Conservation (phyloP, 177 flowering plant genomes). For the Vitis hybrid region DNA sequence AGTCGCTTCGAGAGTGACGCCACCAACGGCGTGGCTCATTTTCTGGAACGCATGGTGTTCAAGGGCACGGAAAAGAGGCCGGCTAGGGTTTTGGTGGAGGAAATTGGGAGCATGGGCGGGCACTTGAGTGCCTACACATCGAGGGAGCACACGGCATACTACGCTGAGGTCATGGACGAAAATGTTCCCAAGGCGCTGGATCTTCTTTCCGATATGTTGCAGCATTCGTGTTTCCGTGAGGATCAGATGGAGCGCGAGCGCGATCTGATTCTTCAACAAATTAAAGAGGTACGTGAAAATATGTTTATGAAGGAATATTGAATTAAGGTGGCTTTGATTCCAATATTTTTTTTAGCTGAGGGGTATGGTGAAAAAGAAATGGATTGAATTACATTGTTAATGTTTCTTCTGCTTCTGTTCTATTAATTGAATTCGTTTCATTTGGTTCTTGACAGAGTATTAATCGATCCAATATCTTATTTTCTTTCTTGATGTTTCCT, state of each 20-base stretch:
- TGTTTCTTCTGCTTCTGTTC: too few species aligned
- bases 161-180: constrained; percentile 72
- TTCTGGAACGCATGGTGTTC: constrained; percentile 90
- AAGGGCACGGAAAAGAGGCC: constrained; percentile 75
- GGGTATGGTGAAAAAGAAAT: too few species aligned
- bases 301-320: too few species aligned
- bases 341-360: too few species aligned
- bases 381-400: too few species aligned
- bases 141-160: constrained; percentile 92
- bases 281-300: constrained; percentile 65
- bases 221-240: constrained; percentile 65
- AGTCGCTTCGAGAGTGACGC: constrained; percentile 79
- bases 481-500: too few species aligned
- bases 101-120: constrained; percentile 94
- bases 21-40: constrained; percentile 88
- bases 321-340: too few species aligned
- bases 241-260: constrained; percentile 57
- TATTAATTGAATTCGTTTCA: too few species aligned
- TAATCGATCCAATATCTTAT: too few species aligned
- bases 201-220: constrained; percentile 77
- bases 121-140: constrained; percentile 89
- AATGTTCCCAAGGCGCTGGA: constrained; percentile 67
- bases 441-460: too few species aligned
- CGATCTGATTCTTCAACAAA: constrained; percentile 77
- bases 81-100: constrained; percentile 69